Conservation (phyloP, 352 stramenopile species). For the Pythium brassicae region DNA sequence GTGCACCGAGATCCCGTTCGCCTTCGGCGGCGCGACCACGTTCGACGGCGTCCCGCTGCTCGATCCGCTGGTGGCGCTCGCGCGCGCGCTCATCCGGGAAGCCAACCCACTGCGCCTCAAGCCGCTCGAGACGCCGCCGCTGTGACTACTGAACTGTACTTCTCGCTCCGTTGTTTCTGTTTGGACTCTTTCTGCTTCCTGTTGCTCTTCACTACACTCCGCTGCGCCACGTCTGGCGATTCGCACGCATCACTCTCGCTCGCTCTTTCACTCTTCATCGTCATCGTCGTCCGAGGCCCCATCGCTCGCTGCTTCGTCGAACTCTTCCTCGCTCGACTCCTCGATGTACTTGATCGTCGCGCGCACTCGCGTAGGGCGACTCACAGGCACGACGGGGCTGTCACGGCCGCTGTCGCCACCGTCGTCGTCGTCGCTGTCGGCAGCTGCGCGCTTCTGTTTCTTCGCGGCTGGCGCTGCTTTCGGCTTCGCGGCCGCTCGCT, state of each 20-base stretch:
- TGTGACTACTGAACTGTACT: too few relatives aligned
- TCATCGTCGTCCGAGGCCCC: constrained; percentile 59
- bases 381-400: constrained; percentile 15
- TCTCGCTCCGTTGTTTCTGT: too few relatives aligned
- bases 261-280: not conserved
- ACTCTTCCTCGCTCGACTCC: constrained; percentile 38
- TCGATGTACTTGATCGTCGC: constrained; percentile 50
- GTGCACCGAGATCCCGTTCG: constrained; percentile 54
- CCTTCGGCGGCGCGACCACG: constrained; percentile 19
- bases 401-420: constrained; percentile 3
- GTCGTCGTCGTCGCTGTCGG: constrained; percentile 10
- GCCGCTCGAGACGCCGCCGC: constrained; percentile 13
- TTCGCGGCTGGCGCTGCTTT: constrained; percentile 22
- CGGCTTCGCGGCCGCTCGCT: constrained; percentile 7
- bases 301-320: constrained; percentile 29
- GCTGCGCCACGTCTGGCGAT: too few relatives aligned
- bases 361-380: constrained; percentile 32
- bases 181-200: too few relatives aligned
- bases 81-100: constrained; percentile 45
- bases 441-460: constrained; percentile 25
- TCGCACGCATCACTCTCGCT: not conserved
- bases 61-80: constrained; percentile 41
- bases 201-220: too few relatives aligned
- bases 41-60: constrained; percentile 37
- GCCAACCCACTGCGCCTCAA: constrained; percentile 34